These are phyloP conservation scores for Taphrina wiesneri DNA, from an alignment of 1,139 yeast species.

Conservation along the genomic window DNA sequence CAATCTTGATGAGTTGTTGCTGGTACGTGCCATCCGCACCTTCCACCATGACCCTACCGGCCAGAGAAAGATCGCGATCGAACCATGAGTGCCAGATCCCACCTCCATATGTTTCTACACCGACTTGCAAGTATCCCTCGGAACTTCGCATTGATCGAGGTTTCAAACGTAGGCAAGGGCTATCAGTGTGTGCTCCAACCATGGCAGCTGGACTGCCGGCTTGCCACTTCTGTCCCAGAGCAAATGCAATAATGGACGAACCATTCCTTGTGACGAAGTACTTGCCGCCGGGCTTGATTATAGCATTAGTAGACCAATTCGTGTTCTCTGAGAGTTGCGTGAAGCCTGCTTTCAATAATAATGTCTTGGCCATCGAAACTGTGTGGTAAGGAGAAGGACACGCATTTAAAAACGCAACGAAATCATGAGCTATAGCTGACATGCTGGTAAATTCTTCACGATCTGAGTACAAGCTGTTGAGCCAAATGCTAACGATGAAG, in stretches of 20 bases:
- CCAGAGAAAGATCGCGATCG: conserved; percentile 86
- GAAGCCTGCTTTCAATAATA: conserved; percentile 64
- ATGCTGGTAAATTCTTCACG: too few relatives aligned
- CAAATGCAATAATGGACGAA: conserved; percentile 84
- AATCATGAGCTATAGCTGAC: conserved; percentile 27
- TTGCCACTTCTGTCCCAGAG: conserved; percentile 59
- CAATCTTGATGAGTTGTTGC: conserved; percentile 72
- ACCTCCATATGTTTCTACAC: conserved; percentile 94
- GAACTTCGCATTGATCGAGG: conserved; percentile 71
- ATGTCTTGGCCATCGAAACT: conserved; percentile 62
- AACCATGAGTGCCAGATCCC: conserved; percentile 89
- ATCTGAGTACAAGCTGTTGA: too few relatives aligned
- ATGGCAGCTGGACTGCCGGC: conserved; percentile 87
- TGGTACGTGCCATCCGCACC: conserved; percentile 52
- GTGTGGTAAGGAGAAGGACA: conserved; percentile 97
- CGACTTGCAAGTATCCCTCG: conserved; percentile 84
- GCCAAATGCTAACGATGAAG: too few relatives aligned
- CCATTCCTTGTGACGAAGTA: conserved; percentile 84
- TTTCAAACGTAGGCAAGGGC: conserved; percentile 76
- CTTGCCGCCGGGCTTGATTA: conserved; percentile 53
- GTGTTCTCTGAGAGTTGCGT: conserved; percentile 69
- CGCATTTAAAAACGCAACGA: conserved; percentile 62
- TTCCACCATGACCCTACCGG: conserved; percentile 81
- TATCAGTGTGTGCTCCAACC: conserved; percentile 93
- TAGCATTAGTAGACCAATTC: conserved; percentile 60